Conservation (phyloP, 176 grass and related monocot species). For the Musa troglodytarum region DNA sequence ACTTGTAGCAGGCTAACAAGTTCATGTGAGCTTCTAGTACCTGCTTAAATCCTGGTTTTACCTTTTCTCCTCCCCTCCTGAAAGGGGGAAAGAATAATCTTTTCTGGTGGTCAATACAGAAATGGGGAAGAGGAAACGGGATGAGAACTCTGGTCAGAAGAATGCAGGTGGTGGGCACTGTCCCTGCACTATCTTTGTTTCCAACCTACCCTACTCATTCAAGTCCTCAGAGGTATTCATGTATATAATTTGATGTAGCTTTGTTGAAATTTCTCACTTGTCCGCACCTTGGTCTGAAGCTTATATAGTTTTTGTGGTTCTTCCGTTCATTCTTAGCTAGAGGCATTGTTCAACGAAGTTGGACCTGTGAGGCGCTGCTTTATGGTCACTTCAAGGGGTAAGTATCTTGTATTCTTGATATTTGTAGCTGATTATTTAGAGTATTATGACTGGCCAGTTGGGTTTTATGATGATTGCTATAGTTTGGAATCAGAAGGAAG, state of each 20-base stretch:
- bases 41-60: too few species aligned
- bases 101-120: neutral
- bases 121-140: constrained; percentile 81
- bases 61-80: too few species aligned
- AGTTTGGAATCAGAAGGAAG: neutral
- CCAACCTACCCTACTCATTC: constrained; percentile 75
- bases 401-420: neutral
- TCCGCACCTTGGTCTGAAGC: neutral
- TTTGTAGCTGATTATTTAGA: neutral
- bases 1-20: too few species aligned
- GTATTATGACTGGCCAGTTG: too few species aligned
- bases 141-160: constrained; percentile 15
- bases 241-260: neutral
- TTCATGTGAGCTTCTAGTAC: too few species aligned
- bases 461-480: neutral
- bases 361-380: constrained; percentile 92
- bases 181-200: constrained; percentile 80
- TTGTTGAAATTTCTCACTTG: neutral
- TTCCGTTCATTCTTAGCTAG: constrained; percentile 38
- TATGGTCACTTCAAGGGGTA: constrained; percentile 77
- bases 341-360: constrained; percentile 74
- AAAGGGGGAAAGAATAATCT: neutral
- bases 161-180: constrained; percentile 28
- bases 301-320: neutral
- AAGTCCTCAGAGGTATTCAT: constrained; percentile 60